Conservation (phyloP, 2,329 filamentous ascomycete species). For the Thelonectria rubi region DNA sequence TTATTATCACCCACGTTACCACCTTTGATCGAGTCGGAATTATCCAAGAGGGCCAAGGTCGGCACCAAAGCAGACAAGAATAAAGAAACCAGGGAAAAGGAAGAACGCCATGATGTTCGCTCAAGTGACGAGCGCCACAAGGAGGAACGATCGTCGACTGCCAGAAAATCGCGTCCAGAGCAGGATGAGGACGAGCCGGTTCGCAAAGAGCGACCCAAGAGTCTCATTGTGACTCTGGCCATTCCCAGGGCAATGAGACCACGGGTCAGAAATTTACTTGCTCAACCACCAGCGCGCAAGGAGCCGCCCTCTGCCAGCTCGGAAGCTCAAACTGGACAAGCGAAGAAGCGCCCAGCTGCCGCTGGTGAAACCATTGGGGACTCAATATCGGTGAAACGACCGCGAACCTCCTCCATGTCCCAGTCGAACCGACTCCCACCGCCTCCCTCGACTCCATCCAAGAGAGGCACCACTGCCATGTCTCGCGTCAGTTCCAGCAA, state of each 20-base stretch:
- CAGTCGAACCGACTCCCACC: constrained; percentile 46
- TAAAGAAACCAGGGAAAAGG: constrained; percentile 34
- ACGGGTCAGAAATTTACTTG: constrained; percentile 59
- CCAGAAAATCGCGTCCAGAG: constrained; percentile 38
- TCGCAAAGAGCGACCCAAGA: constrained; percentile 36
- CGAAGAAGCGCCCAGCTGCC: constrained; percentile 60
- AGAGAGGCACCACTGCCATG: constrained; percentile 60
- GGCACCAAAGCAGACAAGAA: constrained; percentile 4
- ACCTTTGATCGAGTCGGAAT: constrained; percentile 56
- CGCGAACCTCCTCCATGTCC: constrained; percentile 53
- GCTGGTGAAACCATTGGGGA: constrained; percentile 50
- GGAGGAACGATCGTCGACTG: constrained; percentile 33
- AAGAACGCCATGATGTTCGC: constrained; percentile 30
- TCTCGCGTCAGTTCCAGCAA: constrained; percentile 63
- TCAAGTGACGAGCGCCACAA: constrained; percentile 34
- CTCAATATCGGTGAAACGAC: constrained; percentile 52
- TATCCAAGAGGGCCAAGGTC: constrained; percentile 46
- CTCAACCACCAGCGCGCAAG: constrained; percentile 51
- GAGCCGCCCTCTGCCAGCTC: constrained; percentile 50
- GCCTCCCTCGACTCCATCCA: constrained; percentile 63
- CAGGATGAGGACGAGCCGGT: constrained; percentile 45
- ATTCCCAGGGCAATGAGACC: constrained; percentile 57
- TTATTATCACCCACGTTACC: constrained; percentile 67
- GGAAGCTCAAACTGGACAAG: constrained; percentile 49
- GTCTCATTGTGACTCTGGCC: constrained; percentile 56